Conservation (phyloP, 345 rosid genomes). For the Microcos paniculata region DNA sequence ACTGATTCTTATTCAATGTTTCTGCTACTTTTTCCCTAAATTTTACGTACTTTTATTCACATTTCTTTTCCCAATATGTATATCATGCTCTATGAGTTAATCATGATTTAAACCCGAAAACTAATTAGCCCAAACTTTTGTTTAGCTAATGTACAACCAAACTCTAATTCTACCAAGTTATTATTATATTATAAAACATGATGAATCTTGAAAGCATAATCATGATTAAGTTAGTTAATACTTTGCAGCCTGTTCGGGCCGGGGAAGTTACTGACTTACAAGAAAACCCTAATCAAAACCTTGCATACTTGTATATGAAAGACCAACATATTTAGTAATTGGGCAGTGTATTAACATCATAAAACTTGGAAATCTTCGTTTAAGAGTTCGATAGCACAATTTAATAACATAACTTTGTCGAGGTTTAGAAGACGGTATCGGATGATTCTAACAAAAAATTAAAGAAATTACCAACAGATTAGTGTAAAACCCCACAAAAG, state of each 20-base stretch:
- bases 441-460: neutral
- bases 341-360: neutral
- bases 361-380: neutral
- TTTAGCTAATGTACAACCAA: neutral
- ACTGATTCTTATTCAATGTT: neutral
- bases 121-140: neutral
- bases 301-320: neutral
- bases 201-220: too few species aligned
- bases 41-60: neutral
- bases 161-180: too few species aligned
- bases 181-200: too few species aligned
- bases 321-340: neutral
- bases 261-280: neutral
- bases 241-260: too few species aligned
- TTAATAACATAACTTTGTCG: neutral
- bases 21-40: neutral
- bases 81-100: neutral
- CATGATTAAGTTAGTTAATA: too few species aligned
- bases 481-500: neutral
- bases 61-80: neutral
- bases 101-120: neutral
- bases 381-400: neutral
- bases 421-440: neutral
- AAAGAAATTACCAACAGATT: neutral
- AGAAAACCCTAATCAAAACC: neutral